These are phyloP conservation scores for Leptographium radiaticola DNA, from an alignment of 2,329 filamentous ascomycete genomes.

Conservation along the genomic window DNA sequence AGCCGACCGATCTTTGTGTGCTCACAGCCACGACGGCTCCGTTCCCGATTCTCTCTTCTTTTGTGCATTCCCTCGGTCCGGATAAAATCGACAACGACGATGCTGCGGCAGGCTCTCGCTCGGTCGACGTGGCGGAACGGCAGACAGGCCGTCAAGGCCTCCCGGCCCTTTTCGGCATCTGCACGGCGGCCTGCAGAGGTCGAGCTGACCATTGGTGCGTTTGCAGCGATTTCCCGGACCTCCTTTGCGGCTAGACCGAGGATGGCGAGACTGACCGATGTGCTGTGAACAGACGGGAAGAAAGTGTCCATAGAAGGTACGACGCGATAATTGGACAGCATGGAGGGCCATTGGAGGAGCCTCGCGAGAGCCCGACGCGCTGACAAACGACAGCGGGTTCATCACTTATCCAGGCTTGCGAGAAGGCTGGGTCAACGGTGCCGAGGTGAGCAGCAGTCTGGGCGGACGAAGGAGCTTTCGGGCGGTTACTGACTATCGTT, in stretches of 20 bases:
- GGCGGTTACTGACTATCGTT: conserved; percentile 17
- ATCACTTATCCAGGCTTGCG: conserved; percentile 95
- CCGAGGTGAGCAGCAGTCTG: conserved; percentile 49
- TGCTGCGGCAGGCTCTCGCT: conserved; percentile 56
- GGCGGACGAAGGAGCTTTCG: conserved; percentile 4
- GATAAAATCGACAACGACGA: conserved; percentile 25
- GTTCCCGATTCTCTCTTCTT: conserved; percentile 1
- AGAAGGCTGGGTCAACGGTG: conserved; percentile 85
- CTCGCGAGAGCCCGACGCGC: background rate
- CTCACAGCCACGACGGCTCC: conserved; percentile 4
- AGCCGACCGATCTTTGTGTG: background rate
- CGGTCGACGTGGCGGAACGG: conserved; percentile 55
- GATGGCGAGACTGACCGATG: background rate
- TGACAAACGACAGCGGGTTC: conserved; percentile 59
- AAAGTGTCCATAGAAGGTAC: conserved; percentile 96
- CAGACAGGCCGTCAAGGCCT: conserved; percentile 44
- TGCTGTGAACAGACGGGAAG: conserved; percentile 65
- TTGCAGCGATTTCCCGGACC: conserved; percentile 3
- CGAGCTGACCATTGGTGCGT: conserved; percentile 85
- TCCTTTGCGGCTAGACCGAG: conserved; percentile 13
- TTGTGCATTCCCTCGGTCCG: conserved; percentile 14
- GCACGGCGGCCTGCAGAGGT: conserved; percentile 75
- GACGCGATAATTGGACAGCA: conserved; percentile 8
- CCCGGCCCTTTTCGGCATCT: conserved; percentile 73
- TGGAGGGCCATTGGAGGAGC: background rate